Evolutionary conservation across 1,284 basidiomycete genomes (phyloP), one percentile per base, ranked within the genome.

Genomic region (Pseudomicrostroma phylloplanum): DNA sequence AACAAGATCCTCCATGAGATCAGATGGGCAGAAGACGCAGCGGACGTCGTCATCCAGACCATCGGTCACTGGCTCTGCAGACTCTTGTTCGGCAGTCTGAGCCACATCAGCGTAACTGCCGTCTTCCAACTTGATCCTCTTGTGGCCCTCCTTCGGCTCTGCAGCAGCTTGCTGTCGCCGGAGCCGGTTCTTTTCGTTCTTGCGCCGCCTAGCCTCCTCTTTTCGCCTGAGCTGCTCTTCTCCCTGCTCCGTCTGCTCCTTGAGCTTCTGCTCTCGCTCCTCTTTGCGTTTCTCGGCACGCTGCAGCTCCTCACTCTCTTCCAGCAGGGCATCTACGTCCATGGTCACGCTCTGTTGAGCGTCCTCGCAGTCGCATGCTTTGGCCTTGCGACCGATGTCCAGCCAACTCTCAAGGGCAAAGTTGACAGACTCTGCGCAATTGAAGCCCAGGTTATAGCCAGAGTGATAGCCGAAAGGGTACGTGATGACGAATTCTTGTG

Each of bases 391-490:
- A 25, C 92, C 94, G 23, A 94, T 81, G 57, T 94, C 91, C 9
- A 97, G 81, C 94, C 94, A 98, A 63, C 88, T 90, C 21, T 96
- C 90, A 26, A 97, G 83, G 0, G 96, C 96, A 80, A 98, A 98
- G 80, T 98, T 98, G 73, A 96, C 91, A 68, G 89, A 92, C 81
- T 98, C 96, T 1, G 94, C 94, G 74, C 94, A 97, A 77, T 98
- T 98, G 79, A 96, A 88, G 15, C 94, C 96, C 43, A 97, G 83
- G 77, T 98, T 98, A 84, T 96, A 97, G 17, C 94, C 94, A 0
- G 92, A 90, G 78, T 96, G 93, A 79, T 96, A 96, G 9, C 93
- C 93, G 55, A 71, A 77, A 0, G 94, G 94, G 78, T 88, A 98
- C 0, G 94, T 98, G 69, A 98, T 89, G 43, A 98, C 91, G 72